Evolutionary conservation across 345 rosid genomes (phyloP).

Genomic region (Turritis glabra): DNA sequence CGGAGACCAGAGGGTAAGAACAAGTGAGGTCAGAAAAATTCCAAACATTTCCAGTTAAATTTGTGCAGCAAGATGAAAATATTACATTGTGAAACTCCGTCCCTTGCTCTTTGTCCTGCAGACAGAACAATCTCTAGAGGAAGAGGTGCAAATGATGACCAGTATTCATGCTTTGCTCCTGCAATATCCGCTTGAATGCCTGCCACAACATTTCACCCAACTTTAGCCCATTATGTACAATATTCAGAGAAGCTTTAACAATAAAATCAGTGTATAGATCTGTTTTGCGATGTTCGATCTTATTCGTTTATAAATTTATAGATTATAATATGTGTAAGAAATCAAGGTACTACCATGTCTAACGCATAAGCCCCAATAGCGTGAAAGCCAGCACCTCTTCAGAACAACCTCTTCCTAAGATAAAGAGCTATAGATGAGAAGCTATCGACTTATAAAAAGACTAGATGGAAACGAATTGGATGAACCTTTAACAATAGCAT

Average conservation of each 20-base stretch:
- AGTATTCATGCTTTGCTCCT: conserved; percentile 60
- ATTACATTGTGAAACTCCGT: conserved; percentile 48
- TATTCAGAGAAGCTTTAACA: conserved; percentile 2
- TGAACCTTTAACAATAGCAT: conserved; percentile 25
- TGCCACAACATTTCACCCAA: conserved; percentile 36
- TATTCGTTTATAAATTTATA: background rate
- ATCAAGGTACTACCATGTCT: conserved; percentile 55
- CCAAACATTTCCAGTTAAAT: background rate
- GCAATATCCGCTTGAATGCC: conserved; percentile 84
- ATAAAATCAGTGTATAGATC: background rate
- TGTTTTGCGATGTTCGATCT: background rate
- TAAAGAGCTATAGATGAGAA: conserved; percentile 46
- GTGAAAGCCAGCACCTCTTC: conserved; percentile 99
- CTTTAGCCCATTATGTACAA: background rate
- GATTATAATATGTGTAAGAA: background rate
- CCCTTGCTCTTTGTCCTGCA: conserved; percentile 73
- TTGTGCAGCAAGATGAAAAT: background rate
- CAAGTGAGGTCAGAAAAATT: conserved; percentile 9
- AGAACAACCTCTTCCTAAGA: conserved; percentile 91
- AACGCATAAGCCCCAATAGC: conserved; percentile 87
- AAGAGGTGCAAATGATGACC: conserved; percentile 94
- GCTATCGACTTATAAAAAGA: conserved; percentile 34
- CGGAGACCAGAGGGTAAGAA: conserved; percentile 17
- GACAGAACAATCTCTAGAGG: conserved; percentile 71
- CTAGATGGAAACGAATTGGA: conserved; percentile 12